Evolutionary conservation across 208 protist species (phyloP).

Genomic region (Trichomonas vaginalis): DNA sequence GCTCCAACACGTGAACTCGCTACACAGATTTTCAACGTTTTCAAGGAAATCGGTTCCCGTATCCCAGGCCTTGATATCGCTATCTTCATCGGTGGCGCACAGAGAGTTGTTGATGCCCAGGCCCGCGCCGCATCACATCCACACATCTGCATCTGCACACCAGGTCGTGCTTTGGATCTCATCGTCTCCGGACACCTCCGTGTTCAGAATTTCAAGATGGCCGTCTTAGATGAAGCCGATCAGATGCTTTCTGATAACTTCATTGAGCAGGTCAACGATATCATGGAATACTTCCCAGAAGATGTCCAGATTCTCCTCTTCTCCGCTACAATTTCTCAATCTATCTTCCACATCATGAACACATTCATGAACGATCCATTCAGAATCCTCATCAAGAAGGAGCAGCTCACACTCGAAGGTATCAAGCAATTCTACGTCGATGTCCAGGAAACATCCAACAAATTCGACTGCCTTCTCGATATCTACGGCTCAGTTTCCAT

Average conservation of each 20-base stretch:
- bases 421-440: conserved; percentile 92
- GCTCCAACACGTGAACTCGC: conserved; percentile 89
- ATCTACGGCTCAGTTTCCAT: conserved; percentile 93
- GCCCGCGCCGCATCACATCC: conserved; percentile 60
- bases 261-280: conserved; percentile 80
- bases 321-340: conserved; percentile 91
- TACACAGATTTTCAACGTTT: conserved; percentile 62
- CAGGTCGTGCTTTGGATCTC: conserved; percentile 91
- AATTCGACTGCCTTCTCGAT: conserved; percentile 94
- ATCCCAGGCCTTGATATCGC: conserved; percentile 55
- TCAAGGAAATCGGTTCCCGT: conserved; percentile 79
- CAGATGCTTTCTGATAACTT: conserved; percentile 85
- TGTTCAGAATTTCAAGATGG: conserved; percentile 61
- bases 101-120: conserved; percentile 75
- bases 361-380: conserved; percentile 95
- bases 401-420: conserved; percentile 53
- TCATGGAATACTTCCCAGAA: not conserved
- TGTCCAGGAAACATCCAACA: conserved; percentile 89
- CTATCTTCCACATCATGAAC: conserved; percentile 88
- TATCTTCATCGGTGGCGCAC: conserved; percentile 67
- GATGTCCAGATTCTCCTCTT: conserved; percentile 69
- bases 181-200: conserved; percentile 61
- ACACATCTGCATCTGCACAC: conserved; percentile 84
- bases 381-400: conserved; percentile 93
- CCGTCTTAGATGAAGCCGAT: conserved; percentile 96